These are phyloP conservation scores for Saraca asoca DNA, from an alignment of 331 rosid genomes.

Conservation along the genomic window DNA sequence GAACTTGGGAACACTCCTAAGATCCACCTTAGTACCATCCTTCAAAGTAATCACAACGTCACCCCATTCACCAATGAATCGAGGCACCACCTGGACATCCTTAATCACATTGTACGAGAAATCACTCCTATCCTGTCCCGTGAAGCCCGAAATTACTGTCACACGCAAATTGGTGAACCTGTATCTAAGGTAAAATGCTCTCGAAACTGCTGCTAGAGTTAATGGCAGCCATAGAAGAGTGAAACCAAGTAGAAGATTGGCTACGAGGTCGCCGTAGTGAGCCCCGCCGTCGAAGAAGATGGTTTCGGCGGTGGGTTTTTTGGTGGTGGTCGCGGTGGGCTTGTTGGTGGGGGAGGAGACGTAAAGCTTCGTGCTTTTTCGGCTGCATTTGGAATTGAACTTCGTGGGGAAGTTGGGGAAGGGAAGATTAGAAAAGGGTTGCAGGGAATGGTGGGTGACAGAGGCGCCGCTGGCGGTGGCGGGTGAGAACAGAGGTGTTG, in stretches of 20 bases:
- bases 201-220: conserved; percentile 75
- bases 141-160: conserved; percentile 79
- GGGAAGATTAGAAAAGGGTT: conserved; percentile 28
- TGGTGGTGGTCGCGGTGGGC: conserved; percentile 39
- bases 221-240: conserved; percentile 85
- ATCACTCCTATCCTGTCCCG: conserved; percentile 84
- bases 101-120: conserved; percentile 75
- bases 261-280: conserved; percentile 77
- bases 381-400: conserved; percentile 23
- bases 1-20: conserved; percentile 82
- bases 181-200: conserved; percentile 74
- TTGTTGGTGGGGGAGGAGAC: conserved; percentile 79
- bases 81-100: conserved; percentile 92
- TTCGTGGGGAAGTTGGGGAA: conserved; percentile 31
- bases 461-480: conserved; percentile 38
- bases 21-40: conserved; percentile 88
- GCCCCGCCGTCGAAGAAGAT: conserved; percentile 95
- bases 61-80: conserved; percentile 96
- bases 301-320: conserved; percentile 53
- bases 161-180: conserved; percentile 91
- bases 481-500: conserved; percentile 53
- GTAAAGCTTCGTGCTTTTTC: conserved; percentile 51
- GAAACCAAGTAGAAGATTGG: conserved; percentile 76
- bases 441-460: conserved; percentile 35
- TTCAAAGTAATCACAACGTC: conserved; percentile 76